phyloP scores from a whole-genome alignment of 495 filamentous ascomycete genomes.

The Cladorrhinum samala region DNA sequence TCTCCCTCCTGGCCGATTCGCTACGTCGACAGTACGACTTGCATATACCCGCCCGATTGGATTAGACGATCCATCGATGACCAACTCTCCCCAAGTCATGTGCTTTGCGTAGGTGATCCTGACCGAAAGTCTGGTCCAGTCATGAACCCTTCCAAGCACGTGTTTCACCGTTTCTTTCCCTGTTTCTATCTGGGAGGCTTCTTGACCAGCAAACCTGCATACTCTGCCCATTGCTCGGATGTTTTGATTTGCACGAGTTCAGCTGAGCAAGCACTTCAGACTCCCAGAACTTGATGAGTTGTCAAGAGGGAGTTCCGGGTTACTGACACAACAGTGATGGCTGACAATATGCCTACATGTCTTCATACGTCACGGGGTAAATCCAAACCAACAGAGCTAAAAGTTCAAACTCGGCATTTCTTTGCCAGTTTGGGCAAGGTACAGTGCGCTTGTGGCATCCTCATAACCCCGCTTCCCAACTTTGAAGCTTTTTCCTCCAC shows the following conservation, averaged over 20 bases:
- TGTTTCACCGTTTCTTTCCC: not conserved
- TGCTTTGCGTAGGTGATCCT: not conserved
- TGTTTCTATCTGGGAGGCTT: not conserved
- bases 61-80: not conserved
- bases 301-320: not conserved
- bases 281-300: not conserved
- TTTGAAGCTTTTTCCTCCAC: too few relatives aligned
- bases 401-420: too few relatives aligned
- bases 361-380: too few relatives aligned
- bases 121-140: not conserved
- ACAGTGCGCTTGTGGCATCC: too few relatives aligned
- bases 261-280: conserved; percentile 5
- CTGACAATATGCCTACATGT: too few relatives aligned
- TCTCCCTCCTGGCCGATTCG: not conserved
- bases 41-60: not conserved
- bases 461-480: too few relatives aligned
- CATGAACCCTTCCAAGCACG: not conserved
- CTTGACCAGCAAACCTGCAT: not conserved
- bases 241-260: conserved; percentile 7
- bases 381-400: not conserved
- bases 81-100: conserved; percentile 2
- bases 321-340: not conserved
- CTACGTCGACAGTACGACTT: too few relatives aligned
- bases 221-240: not conserved
- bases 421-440: too few relatives aligned